These are phyloP conservation scores for Senna siamea DNA, from an alignment of 306 rosid species.

Conservation along the genomic window DNA sequence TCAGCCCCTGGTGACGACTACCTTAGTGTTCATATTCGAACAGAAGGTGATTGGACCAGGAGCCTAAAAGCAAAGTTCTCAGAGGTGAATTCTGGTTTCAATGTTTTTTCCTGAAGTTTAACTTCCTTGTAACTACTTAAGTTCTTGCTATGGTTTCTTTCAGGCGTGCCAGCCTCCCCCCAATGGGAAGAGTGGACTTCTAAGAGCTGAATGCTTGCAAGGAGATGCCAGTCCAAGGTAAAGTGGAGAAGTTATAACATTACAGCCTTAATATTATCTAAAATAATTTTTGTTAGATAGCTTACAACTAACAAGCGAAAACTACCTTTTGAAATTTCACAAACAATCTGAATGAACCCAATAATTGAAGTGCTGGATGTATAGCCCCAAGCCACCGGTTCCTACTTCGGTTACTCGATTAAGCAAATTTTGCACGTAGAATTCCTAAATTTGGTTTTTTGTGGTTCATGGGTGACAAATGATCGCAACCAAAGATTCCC, in stretches of 20 bases:
- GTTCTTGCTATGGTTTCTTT: conserved; percentile 30
- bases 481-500: conserved; percentile 14
- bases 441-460: conserved; percentile 22
- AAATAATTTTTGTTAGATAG: background rate
- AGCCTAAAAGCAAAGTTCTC: conserved; percentile 60
- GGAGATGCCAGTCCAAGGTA: conserved; percentile 51
- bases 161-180: conserved; percentile 65
- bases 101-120: background rate
- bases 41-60: conserved; percentile 66
- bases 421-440: background rate
- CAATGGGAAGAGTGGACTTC: conserved; percentile 57
- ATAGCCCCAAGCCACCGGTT: conserved; percentile 3
- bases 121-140: conserved; percentile 24
- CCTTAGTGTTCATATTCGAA: conserved; percentile 70
- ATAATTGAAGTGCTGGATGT: conserved; percentile 28
- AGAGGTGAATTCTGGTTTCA: conserved; percentile 47
- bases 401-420: conserved; percentile 8
- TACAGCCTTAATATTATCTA: background rate
- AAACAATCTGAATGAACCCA: conserved; percentile 3
- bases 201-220: conserved; percentile 56
- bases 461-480: conserved; percentile 34
- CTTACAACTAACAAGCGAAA: too few species aligned
- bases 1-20: conserved; percentile 70
- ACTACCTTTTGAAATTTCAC: background rate
- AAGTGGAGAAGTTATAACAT: background rate